Evolutionary conservation across 495 filamentous ascomycete genomes (phyloP).

Genomic region (Aspergillus saccharolyticus): DNA sequence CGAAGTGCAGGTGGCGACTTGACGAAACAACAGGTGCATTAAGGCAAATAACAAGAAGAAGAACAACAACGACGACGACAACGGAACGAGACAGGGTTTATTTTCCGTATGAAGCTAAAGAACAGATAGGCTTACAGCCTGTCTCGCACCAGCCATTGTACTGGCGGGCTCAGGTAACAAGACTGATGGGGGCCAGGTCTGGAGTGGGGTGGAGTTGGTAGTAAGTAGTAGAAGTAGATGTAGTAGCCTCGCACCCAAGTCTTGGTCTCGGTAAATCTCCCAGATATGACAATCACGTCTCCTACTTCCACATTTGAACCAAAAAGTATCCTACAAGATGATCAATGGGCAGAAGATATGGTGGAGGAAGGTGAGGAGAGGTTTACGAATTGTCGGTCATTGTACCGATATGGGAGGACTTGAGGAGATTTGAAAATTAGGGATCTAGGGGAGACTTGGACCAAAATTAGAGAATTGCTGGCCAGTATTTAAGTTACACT

Average conservation of each 20-base stretch:
- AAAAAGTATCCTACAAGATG: not conserved
- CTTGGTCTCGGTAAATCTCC: not conserved
- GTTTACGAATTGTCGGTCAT: not conserved
- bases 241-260: not conserved
- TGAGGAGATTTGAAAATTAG: not conserved
- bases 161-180: slow-evolving; percentile 12
- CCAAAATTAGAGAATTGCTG: not conserved
- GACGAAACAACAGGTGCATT: not conserved
- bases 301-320: not conserved
- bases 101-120: not conserved
- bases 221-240: slow-evolving; percentile 1
- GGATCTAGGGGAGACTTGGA: not conserved
- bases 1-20: not conserved
- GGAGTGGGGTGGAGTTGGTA: not conserved
- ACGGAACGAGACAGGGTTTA: not conserved
- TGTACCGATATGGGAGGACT: not conserved
- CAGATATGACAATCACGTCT: not conserved
- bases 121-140: slow-evolving; percentile 17
- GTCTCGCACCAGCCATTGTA: slow-evolving; percentile 11
- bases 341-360: slow-evolving; percentile 1
- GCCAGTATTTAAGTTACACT: not conserved
- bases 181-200: slow-evolving; percentile 3
- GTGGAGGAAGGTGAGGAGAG: not conserved
- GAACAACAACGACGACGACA: not conserved
- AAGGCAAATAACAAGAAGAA: not conserved